Evolutionary conservation across 208 protist genomes (phyloP).

Genomic region (Crithidia thermophila): DNA sequence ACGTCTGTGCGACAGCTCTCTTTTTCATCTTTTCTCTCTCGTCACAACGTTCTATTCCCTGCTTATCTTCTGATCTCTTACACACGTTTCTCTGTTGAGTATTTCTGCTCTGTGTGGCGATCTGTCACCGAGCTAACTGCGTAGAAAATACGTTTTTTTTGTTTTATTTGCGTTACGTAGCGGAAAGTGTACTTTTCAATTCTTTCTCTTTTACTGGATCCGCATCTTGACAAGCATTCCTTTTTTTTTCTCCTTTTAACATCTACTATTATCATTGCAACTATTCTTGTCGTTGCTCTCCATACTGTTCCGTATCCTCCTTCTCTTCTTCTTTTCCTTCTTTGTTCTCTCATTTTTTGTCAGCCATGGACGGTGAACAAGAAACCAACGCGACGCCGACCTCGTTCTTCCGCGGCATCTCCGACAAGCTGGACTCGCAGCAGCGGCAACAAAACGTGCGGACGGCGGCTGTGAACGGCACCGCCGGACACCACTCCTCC

Average conservation of each 20-base stretch:
- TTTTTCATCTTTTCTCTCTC: no score
- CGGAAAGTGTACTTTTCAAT: no score
- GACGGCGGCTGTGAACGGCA: not conserved
- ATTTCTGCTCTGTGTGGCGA: no score
- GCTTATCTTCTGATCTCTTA: no score
- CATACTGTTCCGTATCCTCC: not conserved
- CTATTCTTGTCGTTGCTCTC: not conserved
- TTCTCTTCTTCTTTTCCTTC: slow-evolving; percentile 9
- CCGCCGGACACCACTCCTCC: not conserved
- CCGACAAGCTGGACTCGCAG: slow-evolving; percentile 44
- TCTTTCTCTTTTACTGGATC: no score
- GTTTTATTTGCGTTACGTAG: no score
- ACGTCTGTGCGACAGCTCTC: no score
- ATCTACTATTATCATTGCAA: not conserved
- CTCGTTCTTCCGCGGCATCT: slow-evolving; percentile 64
- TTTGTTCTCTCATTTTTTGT: slow-evolving; percentile 11
- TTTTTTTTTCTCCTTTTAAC: not conserved
- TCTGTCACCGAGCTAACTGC: no score
- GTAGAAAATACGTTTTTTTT: not conserved
- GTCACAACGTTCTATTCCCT: no score
- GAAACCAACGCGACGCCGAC: slow-evolving; percentile 33
- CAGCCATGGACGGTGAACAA: slow-evolving; percentile 36
- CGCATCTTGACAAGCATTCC: not conserved
- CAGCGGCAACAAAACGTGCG: slow-evolving; percentile 14
- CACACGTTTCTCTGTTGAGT: no score